phyloP scores from a whole-genome alignment of 2,329 filamentous ascomycete species.

The Ascomycota sp. region DNA sequence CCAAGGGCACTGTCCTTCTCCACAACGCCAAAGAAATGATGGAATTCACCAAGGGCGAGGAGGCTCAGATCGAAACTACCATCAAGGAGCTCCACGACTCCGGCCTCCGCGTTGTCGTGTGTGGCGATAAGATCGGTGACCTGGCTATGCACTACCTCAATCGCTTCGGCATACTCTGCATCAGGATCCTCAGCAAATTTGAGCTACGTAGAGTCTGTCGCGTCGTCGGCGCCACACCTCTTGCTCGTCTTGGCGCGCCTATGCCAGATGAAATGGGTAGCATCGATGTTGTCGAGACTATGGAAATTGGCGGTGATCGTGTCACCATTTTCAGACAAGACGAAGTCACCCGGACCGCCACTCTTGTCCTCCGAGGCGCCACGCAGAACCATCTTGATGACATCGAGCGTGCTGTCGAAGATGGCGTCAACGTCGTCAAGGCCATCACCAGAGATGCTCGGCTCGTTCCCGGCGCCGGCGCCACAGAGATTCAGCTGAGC shows the following conservation, averaged over 20 bases:
- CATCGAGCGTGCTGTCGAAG: constrained; percentile 86
- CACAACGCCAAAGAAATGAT: constrained; percentile 98
- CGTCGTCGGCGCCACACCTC: constrained; percentile 86
- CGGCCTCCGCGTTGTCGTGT: constrained; percentile 74
- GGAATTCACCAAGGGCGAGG: constrained; percentile 93
- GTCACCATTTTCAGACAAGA: constrained; percentile 96
- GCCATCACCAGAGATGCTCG: constrained; percentile 85
- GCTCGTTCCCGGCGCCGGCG: constrained; percentile 80
- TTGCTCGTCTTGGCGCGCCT: constrained; percentile 81
- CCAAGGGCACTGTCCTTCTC: constrained; percentile 88
- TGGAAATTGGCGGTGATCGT: constrained; percentile 91
- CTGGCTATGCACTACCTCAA: constrained; percentile 94
- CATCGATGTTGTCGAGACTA: constrained; percentile 85
- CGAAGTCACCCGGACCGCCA: constrained; percentile 77
- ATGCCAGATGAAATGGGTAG: constrained; percentile 99
- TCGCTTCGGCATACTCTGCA: constrained; percentile 82
- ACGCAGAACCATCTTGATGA: constrained; percentile 98
- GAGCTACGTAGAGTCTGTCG: constrained; percentile 86
- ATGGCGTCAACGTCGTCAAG: constrained; percentile 96
- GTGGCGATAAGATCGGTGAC: constrained; percentile 83
- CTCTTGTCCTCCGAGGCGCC: constrained; percentile 77
- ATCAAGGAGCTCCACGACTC: constrained; percentile 95
- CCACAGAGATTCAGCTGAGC: constrained; percentile 80
- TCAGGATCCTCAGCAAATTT: constrained; percentile 96
- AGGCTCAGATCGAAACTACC: constrained; percentile 66